Evolutionary conservation across 1,284 basidiomycete species (phyloP), one percentile per base, ranked within the genome.

Genomic region (Volvariella volvacea): DNA sequence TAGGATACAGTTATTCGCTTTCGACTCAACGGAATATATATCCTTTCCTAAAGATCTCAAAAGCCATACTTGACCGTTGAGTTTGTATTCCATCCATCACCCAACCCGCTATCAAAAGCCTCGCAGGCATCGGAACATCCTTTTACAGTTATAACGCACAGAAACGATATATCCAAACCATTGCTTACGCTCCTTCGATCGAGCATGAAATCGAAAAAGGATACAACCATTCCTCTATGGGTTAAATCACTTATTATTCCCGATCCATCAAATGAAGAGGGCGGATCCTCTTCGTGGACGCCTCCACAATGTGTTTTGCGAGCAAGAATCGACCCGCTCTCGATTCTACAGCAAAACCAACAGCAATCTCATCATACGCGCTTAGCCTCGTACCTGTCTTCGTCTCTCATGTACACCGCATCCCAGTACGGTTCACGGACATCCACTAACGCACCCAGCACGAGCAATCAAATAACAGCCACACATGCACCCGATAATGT

Each of bases 41-140:
- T 37, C 52, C 15, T 45, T 38, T 32, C 46, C 39, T 33, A 22
- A 43, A 88, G 87, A 66, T 77, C 71, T n/a, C 73, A 76, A 56
- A 74, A 73, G 10, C 73, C 80, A n/a, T 64, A 80, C 38, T 64
- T 92, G 41, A 90, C 88, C 0, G 63, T 92, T 47, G 83, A 91
- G 61, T 74, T 88, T 57, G 70, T 67, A 42, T 78, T 83, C 59
- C 68, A 78, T 51, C 74, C 71, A 21, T 71, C 79, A 4, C 58
- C 60, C 22, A 62, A 69, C 51, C 66, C 66, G 39, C 62, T 65
- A 47, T 65, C n/a, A n/a, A n/a, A 65, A 41, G 61, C 67, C n/a
- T 64, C 65, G 14, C 60, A 65, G 40, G 56, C 57, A n/a, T 53
- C 55, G 10, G 58, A 67, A 16, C 59, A 61, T 2, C 61, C 75